These are phyloP conservation scores for Pseudogymnoascus sp. DNA, from an alignment of 2,329 filamentous ascomycete species.

Conservation along the genomic window DNA sequence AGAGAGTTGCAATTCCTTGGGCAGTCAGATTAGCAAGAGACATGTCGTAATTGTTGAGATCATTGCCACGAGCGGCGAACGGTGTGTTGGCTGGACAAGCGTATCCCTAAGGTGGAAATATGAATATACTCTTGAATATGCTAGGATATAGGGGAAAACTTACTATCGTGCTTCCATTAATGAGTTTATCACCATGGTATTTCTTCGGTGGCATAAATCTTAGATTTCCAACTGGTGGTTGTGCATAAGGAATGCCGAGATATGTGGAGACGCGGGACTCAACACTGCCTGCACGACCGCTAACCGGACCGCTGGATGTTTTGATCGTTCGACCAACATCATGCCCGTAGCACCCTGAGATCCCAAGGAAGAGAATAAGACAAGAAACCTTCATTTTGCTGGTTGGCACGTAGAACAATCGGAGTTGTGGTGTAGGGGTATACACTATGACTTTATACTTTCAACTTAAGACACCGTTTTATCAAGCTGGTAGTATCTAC, in stretches of 20 bases:
- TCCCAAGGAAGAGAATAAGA: neutral
- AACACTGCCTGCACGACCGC: constrained; percentile 20
- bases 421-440: neutral
- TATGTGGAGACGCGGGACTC: constrained; percentile 27
- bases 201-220: constrained; percentile 32
- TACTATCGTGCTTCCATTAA: constrained; percentile 23
- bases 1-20: constrained; percentile 14
- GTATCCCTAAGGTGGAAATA: neutral
- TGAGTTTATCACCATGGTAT: constrained; percentile 14
- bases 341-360: neutral
- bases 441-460: neutral
- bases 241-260: constrained; percentile 35
- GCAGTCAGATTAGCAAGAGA: constrained; percentile 20
- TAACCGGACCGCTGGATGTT: constrained; percentile 24
- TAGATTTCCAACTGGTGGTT: constrained; percentile 32
- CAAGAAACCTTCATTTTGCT: neutral
- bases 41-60: constrained; percentile 10
- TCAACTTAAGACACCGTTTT: neutral
- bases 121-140: constrained; percentile 13
- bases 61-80: constrained; percentile 4
- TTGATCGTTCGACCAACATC: constrained; percentile 22
- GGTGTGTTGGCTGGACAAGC: constrained; percentile 7
- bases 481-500: neutral
- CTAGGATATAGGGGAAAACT: constrained; percentile 19
- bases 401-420: neutral